Evolutionary conservation across 352 stramenopile species (phyloP).

Genomic region (Stramenopiles sp.): DNA sequence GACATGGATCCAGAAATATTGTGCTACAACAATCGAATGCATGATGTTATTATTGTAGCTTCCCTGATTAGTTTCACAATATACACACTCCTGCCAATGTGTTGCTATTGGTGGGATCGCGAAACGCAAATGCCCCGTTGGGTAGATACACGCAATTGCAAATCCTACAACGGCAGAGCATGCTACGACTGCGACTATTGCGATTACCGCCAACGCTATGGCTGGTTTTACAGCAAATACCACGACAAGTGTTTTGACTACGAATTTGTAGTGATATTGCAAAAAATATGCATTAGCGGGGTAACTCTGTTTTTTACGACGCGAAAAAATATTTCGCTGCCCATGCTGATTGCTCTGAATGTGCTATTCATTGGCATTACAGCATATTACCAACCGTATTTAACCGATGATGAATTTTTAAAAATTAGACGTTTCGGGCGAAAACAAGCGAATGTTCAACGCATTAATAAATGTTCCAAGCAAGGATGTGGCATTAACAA

Average conservation of each 20-base stretch:
- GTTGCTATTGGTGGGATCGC: not conserved
- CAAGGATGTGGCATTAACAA: not conserved
- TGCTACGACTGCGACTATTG: not conserved
- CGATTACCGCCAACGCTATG: conserved; percentile 7
- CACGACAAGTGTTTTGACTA: not conserved
- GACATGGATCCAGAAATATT: not conserved
- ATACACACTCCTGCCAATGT: not conserved
- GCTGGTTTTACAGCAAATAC: conserved; percentile 2
- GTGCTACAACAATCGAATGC: not conserved
- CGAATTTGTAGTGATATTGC: conserved; percentile 9
- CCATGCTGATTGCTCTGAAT: conserved; percentile 5
- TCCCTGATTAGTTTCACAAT: not conserved
- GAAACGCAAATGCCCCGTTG: not conserved
- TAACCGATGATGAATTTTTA: not conserved
- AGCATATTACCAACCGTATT: not conserved
- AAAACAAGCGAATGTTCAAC: not conserved
- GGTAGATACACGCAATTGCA: not conserved
- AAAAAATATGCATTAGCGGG: not conserved
- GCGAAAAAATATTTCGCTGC: not conserved
- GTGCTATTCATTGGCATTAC: not conserved
- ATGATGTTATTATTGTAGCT: not conserved
- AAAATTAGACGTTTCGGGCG: not conserved
- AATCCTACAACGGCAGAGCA: not conserved
- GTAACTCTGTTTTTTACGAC: conserved; percentile 1
- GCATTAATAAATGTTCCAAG: not conserved